Base-by-base conservation (phyloP, 75 land plant genomes). In the Azolla pinnata region DNA sequence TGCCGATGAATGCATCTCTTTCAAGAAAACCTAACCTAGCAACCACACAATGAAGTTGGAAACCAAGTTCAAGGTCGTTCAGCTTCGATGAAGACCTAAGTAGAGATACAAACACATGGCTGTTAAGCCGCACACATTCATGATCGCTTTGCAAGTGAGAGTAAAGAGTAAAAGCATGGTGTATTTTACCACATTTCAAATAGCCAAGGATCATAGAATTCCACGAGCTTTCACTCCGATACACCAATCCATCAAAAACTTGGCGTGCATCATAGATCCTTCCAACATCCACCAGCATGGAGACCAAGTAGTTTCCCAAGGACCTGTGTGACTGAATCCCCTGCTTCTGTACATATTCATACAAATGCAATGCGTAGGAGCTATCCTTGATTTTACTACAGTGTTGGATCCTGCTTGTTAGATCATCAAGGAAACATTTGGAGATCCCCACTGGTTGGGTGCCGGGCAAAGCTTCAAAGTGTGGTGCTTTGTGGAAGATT, bases 131-230 rank as follows among this genome's bases (percentile, higher is more conserved):
- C 7, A 38, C 42, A 38, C 10, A 38, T 7, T 7, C 42, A 38
- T 38, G 10, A 7, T 38, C 14, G 42, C 7, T 38, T 14, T 7
- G 7, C 42, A 7, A 7, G 7, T 38, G 42, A n/a, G n/a, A n/a
- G 42, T 38, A 38, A 7, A 38, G 14, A 14, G 42, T 14, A 38
- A 38, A 14, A 38, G 83, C 61, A 12, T 28, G 35, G 3, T 31
- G 31, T 2, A 31, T 5, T 16, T 56, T 16, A 2, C 75, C 78
- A 0, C 38, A 59, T 38, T 38, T 38, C 7, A 14, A 7, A 31
- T 60, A 73, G 2, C 68, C 74, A 10, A 75, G 82, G 20, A 83
- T 62, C 60, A 80, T 18, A 0, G 72, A 56, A 32, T 75, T 80
- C 75, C 75, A 72, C 32, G 79, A 64, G 47, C 71, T 75, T 28